Percentiles rank a stretch among this genome's conserved stretches.
These are phyloP conservation scores for Rubia balearica DNA, from an alignment of 305 asterid genomes.

Conservation along the genomic window DNA sequence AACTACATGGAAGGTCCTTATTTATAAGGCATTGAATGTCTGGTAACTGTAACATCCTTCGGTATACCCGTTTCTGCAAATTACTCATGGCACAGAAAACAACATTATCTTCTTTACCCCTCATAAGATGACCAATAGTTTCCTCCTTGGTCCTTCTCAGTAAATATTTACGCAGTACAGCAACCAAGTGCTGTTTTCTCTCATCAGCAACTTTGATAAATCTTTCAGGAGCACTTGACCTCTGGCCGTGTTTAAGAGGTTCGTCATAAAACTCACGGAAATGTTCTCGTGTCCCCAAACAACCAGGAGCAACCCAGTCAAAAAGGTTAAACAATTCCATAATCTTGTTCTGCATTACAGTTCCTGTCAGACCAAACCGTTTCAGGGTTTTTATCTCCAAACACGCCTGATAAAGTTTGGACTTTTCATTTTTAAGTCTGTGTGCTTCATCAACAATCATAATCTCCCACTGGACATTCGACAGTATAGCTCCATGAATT, in stretches of 20 bases:
- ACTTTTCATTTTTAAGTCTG: slow-evolving; percentile 84
- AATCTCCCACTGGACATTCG: slow-evolving; percentile 70
- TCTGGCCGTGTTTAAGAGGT: slow-evolving; percentile 96
- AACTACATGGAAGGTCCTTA: slow-evolving; percentile 82
- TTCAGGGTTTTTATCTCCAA: slow-evolving; percentile 61
- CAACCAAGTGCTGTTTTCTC: slow-evolving; percentile 70
- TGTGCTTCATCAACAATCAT: slow-evolving; percentile 89
- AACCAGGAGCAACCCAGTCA: slow-evolving; percentile 78
- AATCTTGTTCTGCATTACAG: slow-evolving; percentile 88
- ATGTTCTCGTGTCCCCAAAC: slow-evolving; percentile 89
- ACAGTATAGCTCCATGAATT: slow-evolving; percentile 62
- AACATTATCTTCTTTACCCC: slow-evolving; percentile 95
- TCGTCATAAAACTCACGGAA: slow-evolving; percentile 91
- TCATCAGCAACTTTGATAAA: slow-evolving; percentile 74
- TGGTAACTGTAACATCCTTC: slow-evolving; percentile 70
- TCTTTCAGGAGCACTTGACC: slow-evolving; percentile 79
- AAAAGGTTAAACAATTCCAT: slow-evolving; percentile 89
- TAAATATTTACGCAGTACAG: slow-evolving; percentile 63
- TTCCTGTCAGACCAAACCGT: slow-evolving; percentile 93
- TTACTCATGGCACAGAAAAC: slow-evolving; percentile 95
- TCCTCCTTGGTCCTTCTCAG: slow-evolving; percentile 95
- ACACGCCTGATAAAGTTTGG: slow-evolving; percentile 73
- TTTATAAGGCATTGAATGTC: slow-evolving; percentile 83
- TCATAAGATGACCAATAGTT: slow-evolving; percentile 93
- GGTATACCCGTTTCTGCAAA: slow-evolving; percentile 80